Percentiles rank a stretch among this genome's conserved stretches.
Conservation (phyloP, 1,284 basidiomycete genomes). For the Chalciporus sp. region DNA sequence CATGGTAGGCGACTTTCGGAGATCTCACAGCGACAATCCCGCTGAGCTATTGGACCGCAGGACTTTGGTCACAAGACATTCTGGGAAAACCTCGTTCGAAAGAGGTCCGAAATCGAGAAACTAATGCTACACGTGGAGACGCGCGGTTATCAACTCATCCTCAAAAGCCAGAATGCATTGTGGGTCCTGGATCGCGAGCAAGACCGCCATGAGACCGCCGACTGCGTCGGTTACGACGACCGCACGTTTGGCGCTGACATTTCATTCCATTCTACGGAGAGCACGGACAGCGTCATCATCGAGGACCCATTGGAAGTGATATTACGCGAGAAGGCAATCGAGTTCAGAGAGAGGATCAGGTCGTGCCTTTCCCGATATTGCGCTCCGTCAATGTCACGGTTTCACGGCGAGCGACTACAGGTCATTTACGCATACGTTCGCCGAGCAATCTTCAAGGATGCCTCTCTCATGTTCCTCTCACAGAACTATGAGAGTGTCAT, state of each 20-base stretch:
- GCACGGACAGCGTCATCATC: slow-evolving; percentile 14
- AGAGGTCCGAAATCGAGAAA: slow-evolving; percentile 31
- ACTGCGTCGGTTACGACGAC: slow-evolving; percentile 30
- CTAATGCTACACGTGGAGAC: slow-evolving; percentile 33
- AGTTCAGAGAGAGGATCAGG: slow-evolving; percentile 35
- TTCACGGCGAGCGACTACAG: slow-evolving; percentile 32
- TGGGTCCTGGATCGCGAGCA: slow-evolving; percentile 36
- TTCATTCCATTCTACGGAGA: slow-evolving; percentile 16
- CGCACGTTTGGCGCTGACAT: slow-evolving; percentile 6
- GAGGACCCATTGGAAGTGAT: slow-evolving; percentile 39
- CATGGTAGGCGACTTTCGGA: slow-evolving; percentile 15
- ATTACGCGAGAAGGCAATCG: slow-evolving; percentile 32
- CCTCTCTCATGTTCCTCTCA: slow-evolving; percentile 37
- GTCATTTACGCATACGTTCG: slow-evolving; percentile 39
- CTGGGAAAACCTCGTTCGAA: slow-evolving; percentile 35
- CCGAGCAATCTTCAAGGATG: slow-evolving; percentile 37
- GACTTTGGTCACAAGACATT: slow-evolving; percentile 40
- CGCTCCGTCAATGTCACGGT: slow-evolving; percentile 30
- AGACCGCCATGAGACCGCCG: slow-evolving; percentile 13
- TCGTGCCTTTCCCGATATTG: slow-evolving; percentile 36
- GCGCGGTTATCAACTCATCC: slow-evolving; percentile 36
- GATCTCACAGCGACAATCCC: too few relatives aligned
- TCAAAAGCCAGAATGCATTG: slow-evolving; percentile 33
- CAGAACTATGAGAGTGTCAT: slow-evolving; percentile 34
- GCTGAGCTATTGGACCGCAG: slow-evolving; percentile 17